Percentiles rank a stretch among this genome's conserved stretches.
Evolutionary conservation across 2,329 filamentous ascomycete species (phyloP).

Genomic region (Monilinia polystroma): DNA sequence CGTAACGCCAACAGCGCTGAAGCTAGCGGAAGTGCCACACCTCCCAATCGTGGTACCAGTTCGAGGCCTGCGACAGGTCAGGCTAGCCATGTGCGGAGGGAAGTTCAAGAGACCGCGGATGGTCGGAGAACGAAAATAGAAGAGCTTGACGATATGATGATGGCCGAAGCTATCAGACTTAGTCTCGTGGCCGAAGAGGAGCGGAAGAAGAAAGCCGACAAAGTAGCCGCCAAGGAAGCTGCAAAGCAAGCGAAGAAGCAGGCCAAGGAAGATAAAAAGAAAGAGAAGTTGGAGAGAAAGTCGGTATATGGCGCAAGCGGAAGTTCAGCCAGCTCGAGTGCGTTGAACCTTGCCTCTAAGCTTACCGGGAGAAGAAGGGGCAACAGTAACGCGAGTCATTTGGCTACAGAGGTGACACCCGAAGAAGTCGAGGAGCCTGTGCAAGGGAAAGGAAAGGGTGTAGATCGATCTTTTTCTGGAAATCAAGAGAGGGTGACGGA

Average conservation of each 20-base stretch:
- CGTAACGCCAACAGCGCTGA: slow-evolving; percentile 38
- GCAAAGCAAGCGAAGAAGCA: slow-evolving; percentile 81
- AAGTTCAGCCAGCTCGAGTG: slow-evolving; percentile 61
- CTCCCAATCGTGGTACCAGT: slow-evolving; percentile 30
- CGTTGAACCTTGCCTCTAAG: slow-evolving; percentile 48
- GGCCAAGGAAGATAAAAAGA: slow-evolving; percentile 81
- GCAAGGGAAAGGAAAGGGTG: slow-evolving; percentile 62
- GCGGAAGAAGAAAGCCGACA: slow-evolving; percentile 79
- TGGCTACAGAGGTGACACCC: slow-evolving; percentile 56
- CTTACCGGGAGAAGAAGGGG: slow-evolving; percentile 52
- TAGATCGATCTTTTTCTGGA: slow-evolving; percentile 52
- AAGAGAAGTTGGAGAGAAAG: slow-evolving; percentile 57
- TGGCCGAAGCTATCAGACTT: slow-evolving; percentile 90
- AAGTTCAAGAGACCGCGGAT: slow-evolving; percentile 39
- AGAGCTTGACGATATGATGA: slow-evolving; percentile 96
- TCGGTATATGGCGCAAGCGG: slow-evolving; percentile 45
- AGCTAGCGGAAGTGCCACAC: slow-evolving; percentile 38
- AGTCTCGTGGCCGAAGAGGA: slow-evolving; percentile 94
- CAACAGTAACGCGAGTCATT: slow-evolving; percentile 59
- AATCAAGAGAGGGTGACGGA: slow-evolving; percentile 24
- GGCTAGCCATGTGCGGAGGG: slow-evolving; percentile 32
- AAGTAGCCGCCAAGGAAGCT: slow-evolving; percentile 71
- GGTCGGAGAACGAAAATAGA: slow-evolving; percentile 63
- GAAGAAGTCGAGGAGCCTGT: slow-evolving; percentile 43
- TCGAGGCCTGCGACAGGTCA: slow-evolving; percentile 38